phyloP scores from a whole-genome alignment of 306 rosid species.

The Cucurbita pepo region DNA sequence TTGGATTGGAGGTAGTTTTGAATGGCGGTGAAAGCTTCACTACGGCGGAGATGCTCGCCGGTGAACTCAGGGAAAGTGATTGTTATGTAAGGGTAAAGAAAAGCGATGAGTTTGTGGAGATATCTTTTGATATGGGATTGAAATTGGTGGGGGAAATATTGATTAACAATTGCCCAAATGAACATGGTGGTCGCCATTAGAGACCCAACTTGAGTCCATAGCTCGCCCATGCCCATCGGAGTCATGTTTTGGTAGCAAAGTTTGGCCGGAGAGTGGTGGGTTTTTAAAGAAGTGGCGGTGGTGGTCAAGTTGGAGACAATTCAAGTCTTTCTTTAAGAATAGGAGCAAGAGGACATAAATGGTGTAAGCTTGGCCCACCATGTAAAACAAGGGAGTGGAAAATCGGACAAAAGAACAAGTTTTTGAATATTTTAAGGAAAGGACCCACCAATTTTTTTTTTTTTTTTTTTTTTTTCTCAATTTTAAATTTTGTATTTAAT shows the following conservation, averaged over 20 bases:
- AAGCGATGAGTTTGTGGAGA: not conserved
- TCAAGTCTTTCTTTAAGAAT: too few relatives aligned
- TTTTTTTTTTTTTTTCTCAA: too few relatives aligned
- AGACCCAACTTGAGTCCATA: conserved; percentile 21
- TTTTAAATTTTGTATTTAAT: too few relatives aligned
- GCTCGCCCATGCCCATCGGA: not conserved
- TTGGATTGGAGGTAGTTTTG: conserved; percentile 26
- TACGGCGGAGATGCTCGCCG: conserved; percentile 4
- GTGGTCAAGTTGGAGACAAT: too few relatives aligned
- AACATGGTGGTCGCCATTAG: conserved; percentile 19
- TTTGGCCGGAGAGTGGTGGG: too few relatives aligned
- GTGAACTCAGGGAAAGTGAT: conserved; percentile 32
- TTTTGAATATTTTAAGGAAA: too few relatives aligned
- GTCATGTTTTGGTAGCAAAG: not conserved
- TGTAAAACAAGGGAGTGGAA: too few relatives aligned
- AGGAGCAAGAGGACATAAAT: too few relatives aligned
- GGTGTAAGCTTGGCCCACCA: too few relatives aligned
- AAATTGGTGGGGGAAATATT: conserved; percentile 15
- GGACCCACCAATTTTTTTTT: too few relatives aligned
- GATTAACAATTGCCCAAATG: conserved; percentile 13
- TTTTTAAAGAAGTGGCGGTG: too few relatives aligned
- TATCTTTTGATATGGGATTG: conserved; percentile 2
- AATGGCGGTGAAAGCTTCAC: conserved; percentile 21
- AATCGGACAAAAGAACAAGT: too few relatives aligned
- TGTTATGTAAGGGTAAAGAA: conserved; percentile 27